Conservation (phyloP, 176 grass and related monocot species). For the Neostapfia colusana region DNA sequence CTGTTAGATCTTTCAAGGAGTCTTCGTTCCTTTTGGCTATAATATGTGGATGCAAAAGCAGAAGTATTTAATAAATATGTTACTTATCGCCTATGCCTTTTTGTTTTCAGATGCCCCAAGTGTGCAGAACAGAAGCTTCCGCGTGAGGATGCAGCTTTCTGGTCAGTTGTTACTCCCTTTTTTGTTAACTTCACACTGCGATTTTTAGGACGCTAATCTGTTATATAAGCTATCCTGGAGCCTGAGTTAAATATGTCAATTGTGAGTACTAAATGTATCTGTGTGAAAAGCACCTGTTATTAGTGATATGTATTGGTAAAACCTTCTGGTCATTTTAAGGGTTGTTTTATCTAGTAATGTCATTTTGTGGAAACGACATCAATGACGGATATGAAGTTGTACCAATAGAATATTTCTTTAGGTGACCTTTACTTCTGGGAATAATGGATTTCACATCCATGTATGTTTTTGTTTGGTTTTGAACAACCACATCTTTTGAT, state of each 20-base stretch:
- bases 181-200: background rate
- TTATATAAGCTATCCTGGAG: background rate
- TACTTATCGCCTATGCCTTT: background rate
- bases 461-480: background rate
- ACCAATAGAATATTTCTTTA: background rate
- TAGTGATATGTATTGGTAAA: background rate
- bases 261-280: background rate
- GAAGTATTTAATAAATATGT: background rate
- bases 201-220: background rate
- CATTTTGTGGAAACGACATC: background rate
- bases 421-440: background rate
- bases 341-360: background rate
- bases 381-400: background rate
- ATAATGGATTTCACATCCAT: background rate
- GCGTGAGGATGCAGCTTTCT: constrained; percentile 82
- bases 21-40: background rate
- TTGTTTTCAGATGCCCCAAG: constrained; percentile 83
- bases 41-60: background rate
- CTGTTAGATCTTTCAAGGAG: background rate
- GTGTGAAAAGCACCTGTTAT: background rate
- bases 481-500: constrained; percentile 15
- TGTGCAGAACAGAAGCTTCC: constrained; percentile 76
- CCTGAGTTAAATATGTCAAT: background rate
- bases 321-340: background rate
- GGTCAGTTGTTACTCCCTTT: constrained; percentile 43